A percentile compares a stretch with the other conserved stretches of the same genome.
Evolutionary conservation across 1,284 basidiomycete genomes (phyloP).

Genomic region (Sphagnurus paluster): DNA sequence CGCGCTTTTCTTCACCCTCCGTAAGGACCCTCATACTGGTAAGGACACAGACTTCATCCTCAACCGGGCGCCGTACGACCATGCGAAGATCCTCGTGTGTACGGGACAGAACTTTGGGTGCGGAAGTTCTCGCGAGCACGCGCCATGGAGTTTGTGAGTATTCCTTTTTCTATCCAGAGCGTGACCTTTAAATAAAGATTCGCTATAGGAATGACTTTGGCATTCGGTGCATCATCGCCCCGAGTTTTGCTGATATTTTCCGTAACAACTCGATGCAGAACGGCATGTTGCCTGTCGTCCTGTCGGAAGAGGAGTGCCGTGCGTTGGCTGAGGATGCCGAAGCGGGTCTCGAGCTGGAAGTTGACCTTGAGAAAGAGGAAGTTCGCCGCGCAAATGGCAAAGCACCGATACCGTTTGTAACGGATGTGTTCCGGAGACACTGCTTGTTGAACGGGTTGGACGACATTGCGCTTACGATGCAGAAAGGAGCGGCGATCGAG

Average conservation of each 20-base stretch:
- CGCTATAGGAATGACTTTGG: constrained; percentile 84
- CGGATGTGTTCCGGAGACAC: constrained; percentile 88
- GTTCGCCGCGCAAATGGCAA: constrained; percentile 79
- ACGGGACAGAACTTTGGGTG: constrained; percentile 95
- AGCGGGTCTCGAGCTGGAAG: constrained; percentile 79
- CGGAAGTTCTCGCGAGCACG: constrained; percentile 92
- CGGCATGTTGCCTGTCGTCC: constrained; percentile 86
- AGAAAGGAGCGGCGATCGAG: constrained; percentile 68
- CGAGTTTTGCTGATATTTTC: constrained; percentile 96
- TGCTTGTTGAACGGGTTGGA: constrained; percentile 93
- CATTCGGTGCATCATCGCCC: constrained; percentile 89
- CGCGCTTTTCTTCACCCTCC: constrained; percentile 84
- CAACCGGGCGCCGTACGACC: constrained; percentile 82
- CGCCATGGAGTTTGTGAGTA: constrained; percentile 91
- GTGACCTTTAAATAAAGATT: constrained; percentile 8
- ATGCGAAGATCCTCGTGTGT: constrained; percentile 85
- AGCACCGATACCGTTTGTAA: constrained; percentile 71
- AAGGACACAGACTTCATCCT: constrained; percentile 87
- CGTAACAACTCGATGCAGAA: constrained; percentile 93
- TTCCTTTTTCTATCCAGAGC: background rate
- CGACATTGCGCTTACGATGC: constrained; percentile 90
- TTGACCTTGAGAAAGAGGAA: constrained; percentile 89
- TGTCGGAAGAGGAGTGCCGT: constrained; percentile 79
- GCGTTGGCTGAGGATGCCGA: constrained; percentile 81
- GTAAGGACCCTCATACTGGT: constrained; percentile 80